Base-by-base conservation (phyloP, 2,329 filamentous ascomycete species). In the Neofusicoccum parvum region DNA sequence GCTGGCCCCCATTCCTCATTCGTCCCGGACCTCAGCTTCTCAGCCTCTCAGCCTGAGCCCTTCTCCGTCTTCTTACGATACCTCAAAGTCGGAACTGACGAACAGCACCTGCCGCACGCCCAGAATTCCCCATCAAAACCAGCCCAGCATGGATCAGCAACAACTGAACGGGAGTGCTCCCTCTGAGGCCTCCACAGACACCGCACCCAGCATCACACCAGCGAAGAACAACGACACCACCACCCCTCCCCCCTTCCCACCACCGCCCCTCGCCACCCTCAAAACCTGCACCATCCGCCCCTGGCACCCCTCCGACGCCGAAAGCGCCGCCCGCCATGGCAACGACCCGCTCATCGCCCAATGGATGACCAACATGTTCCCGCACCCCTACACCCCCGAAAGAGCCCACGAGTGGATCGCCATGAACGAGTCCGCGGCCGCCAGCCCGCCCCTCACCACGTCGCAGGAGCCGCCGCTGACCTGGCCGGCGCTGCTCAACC, bases 301-400 rank as follows among this genome's bases (percentile, higher is more conserved):
- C 34, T 71, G 76, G 70, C 73, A 73, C 64, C 70, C 71, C 9
- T 67, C 70, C 65, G 78, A 80, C 67, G 72, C 70, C 0, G 37
- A 67, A 12, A 70, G 70, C 20, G 67, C 72, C 65, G 49, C 71
- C 7, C 67, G 60, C 39, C 65, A 74, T 62, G 74, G 67, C 60
- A 73, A 75, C 68, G 76, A 76, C 62, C 67, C 70, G 3, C 70
- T 69, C 3, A 69, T 81, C 23, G 70, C 74, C 64, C 68, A 72
- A 37, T 76, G 76, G 68, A 76, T 81, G 73, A 70, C 74, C 34
- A 70, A 77, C 64, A 67, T 71, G 37, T 81, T 81, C 69, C 74
- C 78, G 0, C 66, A 72, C 41, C 78, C 79, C 6, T 80, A 81
- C 68, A 80, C 77, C 3, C 67, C 76, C 48, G 59, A 68, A 0